A percentile compares a stretch with the other conserved stretches of the same genome.
phyloP scores from a whole-genome alignment of 1,284 basidiomycete species.

The Puccinia sorghi region DNA sequence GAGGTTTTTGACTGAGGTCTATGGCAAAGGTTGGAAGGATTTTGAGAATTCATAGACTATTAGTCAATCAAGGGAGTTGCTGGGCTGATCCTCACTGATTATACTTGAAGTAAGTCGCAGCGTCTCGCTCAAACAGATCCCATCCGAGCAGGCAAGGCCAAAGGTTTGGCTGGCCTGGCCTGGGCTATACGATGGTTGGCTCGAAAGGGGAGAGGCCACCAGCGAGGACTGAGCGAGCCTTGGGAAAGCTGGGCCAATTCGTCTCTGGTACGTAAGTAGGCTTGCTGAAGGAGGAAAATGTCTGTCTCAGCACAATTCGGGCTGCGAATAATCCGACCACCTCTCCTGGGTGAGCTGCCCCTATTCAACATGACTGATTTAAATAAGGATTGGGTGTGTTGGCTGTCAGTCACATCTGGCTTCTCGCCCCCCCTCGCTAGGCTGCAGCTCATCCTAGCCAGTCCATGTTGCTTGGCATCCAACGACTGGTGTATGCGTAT shows the following conservation, averaged over 20 bases:
- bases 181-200: neutral
- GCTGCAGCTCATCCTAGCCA: too few species aligned
- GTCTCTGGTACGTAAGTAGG: too few species aligned
- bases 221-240: neutral
- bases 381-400: too few species aligned
- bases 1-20: neutral
- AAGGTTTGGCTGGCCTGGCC: neutral
- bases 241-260: neutral
- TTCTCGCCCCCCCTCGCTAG: too few species aligned
- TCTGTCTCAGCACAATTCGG: too few species aligned
- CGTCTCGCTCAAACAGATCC: conserved; percentile 15
- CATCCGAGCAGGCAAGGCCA: neutral
- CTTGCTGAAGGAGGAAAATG: too few species aligned
- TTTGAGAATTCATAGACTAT: neutral
- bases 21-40: neutral
- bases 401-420: too few species aligned
- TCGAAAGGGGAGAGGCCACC: neutral
- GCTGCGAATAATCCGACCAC: too few species aligned
- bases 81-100: neutral
- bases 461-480: too few species aligned
- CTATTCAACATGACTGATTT: neutral
- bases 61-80: neutral
- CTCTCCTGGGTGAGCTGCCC: too few species aligned
- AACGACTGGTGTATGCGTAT: too few species aligned
- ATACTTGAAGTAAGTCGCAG: neutral